phyloP scores from a whole-genome alignment of 352 stramenopile genomes.

The Phytophthora cryptogea region DNA sequence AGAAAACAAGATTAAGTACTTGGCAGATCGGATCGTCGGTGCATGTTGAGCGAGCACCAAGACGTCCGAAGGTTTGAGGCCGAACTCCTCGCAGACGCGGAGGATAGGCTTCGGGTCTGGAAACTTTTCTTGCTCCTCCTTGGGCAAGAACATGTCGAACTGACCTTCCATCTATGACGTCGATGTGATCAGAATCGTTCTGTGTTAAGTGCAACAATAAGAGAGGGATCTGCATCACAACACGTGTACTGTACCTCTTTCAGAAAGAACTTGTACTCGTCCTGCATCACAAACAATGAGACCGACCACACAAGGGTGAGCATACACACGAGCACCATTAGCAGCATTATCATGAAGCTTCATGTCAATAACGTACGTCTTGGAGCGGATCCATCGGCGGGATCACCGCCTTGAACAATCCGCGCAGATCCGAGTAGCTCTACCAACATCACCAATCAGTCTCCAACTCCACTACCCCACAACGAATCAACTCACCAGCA shows the following conservation, averaged over 20 bases:
- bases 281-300: slow-evolving; percentile 28
- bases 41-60: slow-evolving; percentile 62
- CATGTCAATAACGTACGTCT: slow-evolving; percentile 38
- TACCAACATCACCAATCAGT: slow-evolving; percentile 15
- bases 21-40: slow-evolving; percentile 62
- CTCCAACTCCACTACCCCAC: neutral
- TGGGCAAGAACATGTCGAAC: slow-evolving; percentile 63
- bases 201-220: neutral
- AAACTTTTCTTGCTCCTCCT: slow-evolving; percentile 50
- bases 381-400: slow-evolving; percentile 54
- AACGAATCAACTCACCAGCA: slow-evolving; percentile 45
- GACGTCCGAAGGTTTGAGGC: slow-evolving; percentile 53
- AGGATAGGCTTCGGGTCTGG: slow-evolving; percentile 54
- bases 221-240: neutral
- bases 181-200: neutral
- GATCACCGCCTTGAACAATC: slow-evolving; percentile 65
- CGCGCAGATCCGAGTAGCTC: slow-evolving; percentile 66
- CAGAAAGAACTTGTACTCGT: slow-evolving; percentile 67
- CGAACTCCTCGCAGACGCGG: slow-evolving; percentile 54
- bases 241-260: slow-evolving; percentile 59
- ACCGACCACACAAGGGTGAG: neutral
- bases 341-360: neutral
- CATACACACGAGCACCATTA: neutral
- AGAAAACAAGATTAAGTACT: slow-evolving; percentile 34
- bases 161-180: slow-evolving; percentile 58